Base-by-base conservation (phyloP, 768 basidiomycete species). In the Rhizopogon vulgaris region DNA sequence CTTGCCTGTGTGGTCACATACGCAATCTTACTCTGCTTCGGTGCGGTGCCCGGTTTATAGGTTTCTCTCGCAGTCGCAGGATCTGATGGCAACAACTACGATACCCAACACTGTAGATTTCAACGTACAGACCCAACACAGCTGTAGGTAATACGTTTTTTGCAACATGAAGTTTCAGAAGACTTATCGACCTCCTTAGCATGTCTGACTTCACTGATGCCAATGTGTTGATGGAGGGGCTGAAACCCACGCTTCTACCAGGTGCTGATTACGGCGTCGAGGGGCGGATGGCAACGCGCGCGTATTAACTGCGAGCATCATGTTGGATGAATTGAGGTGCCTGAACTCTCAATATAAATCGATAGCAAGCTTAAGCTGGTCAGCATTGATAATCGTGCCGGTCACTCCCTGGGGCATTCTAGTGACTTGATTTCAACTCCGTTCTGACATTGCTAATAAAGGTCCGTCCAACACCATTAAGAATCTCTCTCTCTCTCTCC, bases 61-160 rank as follows among this genome's bases (percentile, higher is more conserved):
- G 50, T 55, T 43, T 50, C 59, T 37, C 58, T 75, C 41, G 65
- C 70, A n/a, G 80, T 75, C 41, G 65, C 70, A n/a, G 80, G 80
- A 12, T 22, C 22, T 22, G 22, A 22, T 22, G 81, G 82, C 0
- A 73, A 82, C 57, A 79, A 77, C 2, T 61, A 73, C 24, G 63
- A 40, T 10, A 60, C 73, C n/a, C n/a, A n/a, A n/a, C n/a, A n/a
- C n/a, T n/a, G n/a, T n/a, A 80, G 80, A 55, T 71, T 70, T 32
- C 71, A 84, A 59, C 83, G 83, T 14, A 84, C 83, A 5, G 78
- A 84, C 53, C 78, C 81, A 6, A 73, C 67, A 0, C 61, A 78
- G 52, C 57, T 84, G 82, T 82, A 56, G 63, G 73, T 51, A 7
- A 7, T 34, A 17, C 22, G n/a, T 1, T 12, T 17, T 5, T 32